Base-by-base conservation (phyloP, 257 asterid species). In the Gentiana dahurica region DNA sequence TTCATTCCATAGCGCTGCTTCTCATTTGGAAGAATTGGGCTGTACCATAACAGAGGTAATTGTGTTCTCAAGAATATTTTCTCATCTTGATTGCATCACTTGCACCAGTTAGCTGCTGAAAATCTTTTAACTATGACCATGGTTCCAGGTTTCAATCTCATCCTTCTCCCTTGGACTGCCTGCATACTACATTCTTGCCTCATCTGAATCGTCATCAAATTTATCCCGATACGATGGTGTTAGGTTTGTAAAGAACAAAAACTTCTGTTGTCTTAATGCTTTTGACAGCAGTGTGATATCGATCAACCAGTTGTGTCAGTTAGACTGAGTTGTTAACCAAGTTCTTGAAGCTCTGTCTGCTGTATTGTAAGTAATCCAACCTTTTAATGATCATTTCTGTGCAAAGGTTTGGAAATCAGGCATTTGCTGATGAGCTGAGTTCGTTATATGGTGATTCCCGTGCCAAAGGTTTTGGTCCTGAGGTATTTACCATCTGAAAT, bases 211-310 rank as follows among this genome's bases (percentile, higher is more conserved):
- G 52, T 92, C 99, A 51, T 92, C 97, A 13, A 92, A 92, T 76
- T 81, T 92, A 83, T 81, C 99, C 65, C 99, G 99, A 56, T 88
- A 92, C 51, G 97, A 92, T 67, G 97, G 95, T 62, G 70, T 92
- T 69, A 88, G 97, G 97, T 89, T 61, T 66, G 37, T 36, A 57
- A 55, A 41, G 46, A 41, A 41, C 46, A 41, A 41, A 24, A 41
- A 0, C 46, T 41, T 41, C 9, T 41, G 10, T 4, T 10, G 10
- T 41, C 46, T 2, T 41, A 10, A 7, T 41, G 46, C 6, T 41
- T 41, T 41, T 10, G 9, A 1, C 9, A 3, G 46, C 46, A 5
- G 10, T 6, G 9, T 41, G 10, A 41, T 41, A 10, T 41, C 46
- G 2, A 41, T 4, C 46, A 41, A 24, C 24, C 24, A 24, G 24